Evolutionary conservation across 2,329 filamentous ascomycete genomes (phyloP).

Genomic region (Alternaria sp.): DNA sequence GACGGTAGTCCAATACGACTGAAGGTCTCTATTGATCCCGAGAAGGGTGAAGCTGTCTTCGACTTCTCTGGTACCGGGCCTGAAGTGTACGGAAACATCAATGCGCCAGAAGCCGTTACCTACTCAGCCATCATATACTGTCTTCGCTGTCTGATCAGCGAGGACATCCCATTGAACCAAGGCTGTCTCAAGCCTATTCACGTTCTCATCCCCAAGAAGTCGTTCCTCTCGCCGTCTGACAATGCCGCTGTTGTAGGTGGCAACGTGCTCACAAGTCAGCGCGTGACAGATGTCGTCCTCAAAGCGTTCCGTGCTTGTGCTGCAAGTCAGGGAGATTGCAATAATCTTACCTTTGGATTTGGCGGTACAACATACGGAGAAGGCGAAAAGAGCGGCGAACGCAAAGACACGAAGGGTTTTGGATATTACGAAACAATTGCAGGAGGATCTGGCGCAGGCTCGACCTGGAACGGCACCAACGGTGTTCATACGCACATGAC

Average conservation of each 20-base stretch:
- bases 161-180: constrained; percentile 86
- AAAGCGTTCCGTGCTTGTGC: constrained; percentile 81
- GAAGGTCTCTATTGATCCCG: constrained; percentile 74
- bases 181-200: constrained; percentile 80
- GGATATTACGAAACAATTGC: constrained; percentile 89
- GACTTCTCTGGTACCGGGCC: constrained; percentile 80
- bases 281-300: constrained; percentile 83
- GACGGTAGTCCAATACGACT: constrained; percentile 80
- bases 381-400: constrained; percentile 11
- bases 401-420: constrained; percentile 72
- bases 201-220: constrained; percentile 74
- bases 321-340: constrained; percentile 79
- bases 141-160: constrained; percentile 77
- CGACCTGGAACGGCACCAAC: constrained; percentile 73
- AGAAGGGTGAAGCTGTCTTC: constrained; percentile 77
- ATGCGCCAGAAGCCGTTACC: constrained; percentile 81
- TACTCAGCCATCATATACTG: constrained; percentile 88
- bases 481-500: constrained; percentile 88
- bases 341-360: constrained; percentile 85
- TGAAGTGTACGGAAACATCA: constrained; percentile 80
- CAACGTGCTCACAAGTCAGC: constrained; percentile 78
- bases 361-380: constrained; percentile 58
- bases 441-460: constrained; percentile 76
- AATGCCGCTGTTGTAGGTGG: constrained; percentile 82
- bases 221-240: constrained; percentile 76